phyloP scores from a whole-genome alignment of 2,329 filamentous ascomycete genomes.

The Scortechinia acanthostroma region DNA sequence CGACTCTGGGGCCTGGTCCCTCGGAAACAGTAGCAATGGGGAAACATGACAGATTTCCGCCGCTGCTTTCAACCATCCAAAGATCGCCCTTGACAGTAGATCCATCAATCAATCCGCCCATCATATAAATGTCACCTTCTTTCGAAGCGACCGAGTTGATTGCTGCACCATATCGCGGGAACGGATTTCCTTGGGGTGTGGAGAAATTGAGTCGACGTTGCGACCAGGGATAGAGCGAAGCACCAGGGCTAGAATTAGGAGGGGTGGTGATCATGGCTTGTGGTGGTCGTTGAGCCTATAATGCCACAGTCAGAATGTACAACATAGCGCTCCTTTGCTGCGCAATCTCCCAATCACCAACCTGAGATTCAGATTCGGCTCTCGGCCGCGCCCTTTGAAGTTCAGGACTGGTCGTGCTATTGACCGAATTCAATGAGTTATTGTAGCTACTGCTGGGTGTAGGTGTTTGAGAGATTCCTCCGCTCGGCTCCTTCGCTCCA shows the following conservation, averaged over 20 bases:
- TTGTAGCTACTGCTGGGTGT: slow-evolving; percentile 35
- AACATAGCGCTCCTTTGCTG: no score
- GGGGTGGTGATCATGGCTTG: slow-evolving; percentile 6
- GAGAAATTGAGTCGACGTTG: slow-evolving; percentile 82
- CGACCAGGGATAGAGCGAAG: slow-evolving; percentile 91
- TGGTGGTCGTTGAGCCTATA: slow-evolving; percentile 39
- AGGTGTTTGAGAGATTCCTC: slow-evolving; percentile 22
- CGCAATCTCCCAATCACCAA: not conserved
- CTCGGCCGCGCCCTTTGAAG: slow-evolving; percentile 30
- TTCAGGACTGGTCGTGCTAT: slow-evolving; percentile 32
- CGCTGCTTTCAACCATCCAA: slow-evolving; percentile 92
- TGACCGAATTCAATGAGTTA: slow-evolving; percentile 30
- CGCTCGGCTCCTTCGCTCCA: not conserved
- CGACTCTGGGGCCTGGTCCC: slow-evolving; percentile 88
- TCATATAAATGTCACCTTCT: slow-evolving; percentile 93
- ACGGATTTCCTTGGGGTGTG: slow-evolving; percentile 74
- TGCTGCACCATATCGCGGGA: slow-evolving; percentile 92
- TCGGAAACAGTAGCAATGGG: slow-evolving; percentile 86
- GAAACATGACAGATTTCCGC: slow-evolving; percentile 74
- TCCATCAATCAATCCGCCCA: slow-evolving; percentile 92
- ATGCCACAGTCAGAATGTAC: no score
- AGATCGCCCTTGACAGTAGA: slow-evolving; percentile 93
- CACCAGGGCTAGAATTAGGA: slow-evolving; percentile 49
- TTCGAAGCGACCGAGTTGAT: slow-evolving; percentile 90
- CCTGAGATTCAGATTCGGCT: not conserved